Base-by-base conservation (phyloP, 768 basidiomycete genomes). In the Phaeotremella fagi region DNA sequence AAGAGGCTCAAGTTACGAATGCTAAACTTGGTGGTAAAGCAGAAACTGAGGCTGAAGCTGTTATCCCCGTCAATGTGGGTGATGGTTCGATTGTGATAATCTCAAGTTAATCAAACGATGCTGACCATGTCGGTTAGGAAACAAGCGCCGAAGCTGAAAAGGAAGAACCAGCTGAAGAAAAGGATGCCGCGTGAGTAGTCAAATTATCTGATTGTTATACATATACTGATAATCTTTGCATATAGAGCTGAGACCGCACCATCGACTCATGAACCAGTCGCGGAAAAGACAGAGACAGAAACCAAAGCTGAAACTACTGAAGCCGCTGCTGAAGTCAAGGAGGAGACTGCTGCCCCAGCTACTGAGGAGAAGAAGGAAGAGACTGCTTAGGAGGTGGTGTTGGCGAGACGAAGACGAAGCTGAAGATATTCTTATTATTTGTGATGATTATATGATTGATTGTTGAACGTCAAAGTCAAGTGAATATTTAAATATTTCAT, bases 1-100 rank as follows among this genome's bases (percentile, higher is more conserved):
- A 95, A 76, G 77, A 81, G 4, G 91, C 86, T 50, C 88, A 88
- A 78, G 80, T 41, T n/a, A 50, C 55, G 44, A 73, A 73, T 49
- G 52, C 63, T 23, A 50, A 38, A 18, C 29, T 54, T 9, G 38
- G 49, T 36, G 41, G 7, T 20, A 53, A 33, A 15, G 44, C 26
- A 37, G 36, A 33, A 33, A 5, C 55, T 9, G 49, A 46, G 11
- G 37, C 23, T 33, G 48, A 29, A 28, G 52, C 47, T 52, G 37
- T 48, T 22, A 52, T 20, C 22, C 41, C 27, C 20, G 59, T 64
- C 29, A 60, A 61, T 48, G 67, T 66, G 53, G 56, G 61, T 53
- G 33, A n/a, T 35, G 33, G 33, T 35, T 9, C 33, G n/a, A 26
- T 41, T 14, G 43, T 45, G n/a, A n/a, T n/a, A n/a, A n/a, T n/a